A percentile compares a stretch with the other conserved stretches of the same genome.
phyloP scores from a whole-genome alignment of 2,329 filamentous ascomycete genomes.

The Phoma sp. region DNA sequence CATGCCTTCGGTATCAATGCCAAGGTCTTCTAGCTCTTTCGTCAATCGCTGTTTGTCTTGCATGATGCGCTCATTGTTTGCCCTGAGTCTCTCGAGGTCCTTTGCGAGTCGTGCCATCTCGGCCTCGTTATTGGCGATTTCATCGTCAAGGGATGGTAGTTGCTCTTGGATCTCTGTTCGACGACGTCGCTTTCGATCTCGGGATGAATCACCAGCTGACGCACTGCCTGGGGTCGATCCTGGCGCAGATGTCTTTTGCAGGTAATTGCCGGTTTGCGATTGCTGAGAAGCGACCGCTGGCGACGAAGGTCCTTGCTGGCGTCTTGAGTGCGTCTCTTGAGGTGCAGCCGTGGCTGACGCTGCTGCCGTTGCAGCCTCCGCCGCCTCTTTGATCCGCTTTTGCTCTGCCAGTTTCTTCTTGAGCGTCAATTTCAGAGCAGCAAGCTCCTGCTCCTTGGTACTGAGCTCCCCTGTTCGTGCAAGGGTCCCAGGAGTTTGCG shows the following conservation, averaged over 20 bases:
- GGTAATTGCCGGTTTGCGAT: too few relatives aligned
- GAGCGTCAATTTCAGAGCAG: conserved; percentile 48
- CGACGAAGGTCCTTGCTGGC: too few relatives aligned
- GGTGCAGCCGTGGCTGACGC: not conserved
- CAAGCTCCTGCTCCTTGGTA: conserved; percentile 59
- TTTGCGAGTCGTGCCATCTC: conserved; percentile 51
- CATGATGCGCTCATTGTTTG: conserved; percentile 50
- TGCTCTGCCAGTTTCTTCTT: conserved; percentile 38
- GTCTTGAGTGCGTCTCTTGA: not conserved
- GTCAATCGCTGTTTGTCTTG: conserved; percentile 54
- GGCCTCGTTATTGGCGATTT: conserved; percentile 50
- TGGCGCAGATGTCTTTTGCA: not conserved
- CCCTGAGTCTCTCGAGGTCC: conserved; percentile 55
- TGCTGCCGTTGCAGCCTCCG: conserved; percentile 20
- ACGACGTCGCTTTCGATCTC: conserved; percentile 39
- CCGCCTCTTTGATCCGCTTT: conserved; percentile 31
- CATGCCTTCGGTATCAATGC: conserved; percentile 57
- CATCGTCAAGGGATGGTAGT: conserved; percentile 56
- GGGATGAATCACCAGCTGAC: not conserved
- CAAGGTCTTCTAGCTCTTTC: conserved; percentile 58
- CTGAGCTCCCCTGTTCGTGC: conserved; percentile 54
- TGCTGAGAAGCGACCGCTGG: not conserved
- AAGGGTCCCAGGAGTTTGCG: conserved; percentile 47
- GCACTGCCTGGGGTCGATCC: not conserved
- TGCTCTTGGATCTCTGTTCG: conserved; percentile 59